phyloP scores from a whole-genome alignment of 495 filamentous ascomycete genomes.

The Aspergillus olivimuriae region DNA sequence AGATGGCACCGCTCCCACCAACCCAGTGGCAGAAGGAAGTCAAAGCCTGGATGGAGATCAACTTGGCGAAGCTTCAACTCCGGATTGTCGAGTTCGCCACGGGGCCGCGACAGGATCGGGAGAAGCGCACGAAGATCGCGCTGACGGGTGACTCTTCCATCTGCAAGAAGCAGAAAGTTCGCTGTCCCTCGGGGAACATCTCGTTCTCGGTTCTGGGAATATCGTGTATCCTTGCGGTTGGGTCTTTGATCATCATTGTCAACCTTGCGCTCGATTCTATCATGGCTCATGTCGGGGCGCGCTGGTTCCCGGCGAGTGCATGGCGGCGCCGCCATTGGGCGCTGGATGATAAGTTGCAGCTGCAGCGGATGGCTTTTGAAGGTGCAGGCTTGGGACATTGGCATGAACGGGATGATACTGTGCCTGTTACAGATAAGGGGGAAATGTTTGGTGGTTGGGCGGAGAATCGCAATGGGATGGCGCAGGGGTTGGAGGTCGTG shows the following conservation, averaged over 20 bases:
- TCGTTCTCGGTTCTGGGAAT: background rate
- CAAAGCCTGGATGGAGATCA: slow-evolving; percentile 16
- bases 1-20: slow-evolving; percentile 9
- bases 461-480: background rate
- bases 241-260: background rate
- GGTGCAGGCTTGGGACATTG: background rate
- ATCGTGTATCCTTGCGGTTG: background rate
- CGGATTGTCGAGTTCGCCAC: slow-evolving; percentile 18
- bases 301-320: background rate
- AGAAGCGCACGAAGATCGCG: background rate
- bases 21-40: slow-evolving; percentile 31
- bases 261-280: background rate
- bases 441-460: background rate
- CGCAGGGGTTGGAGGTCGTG: background rate
- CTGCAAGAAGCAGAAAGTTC: background rate
- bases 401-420: background rate
- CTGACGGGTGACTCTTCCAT: background rate
- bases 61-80: slow-evolving; percentile 20
- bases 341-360: background rate
- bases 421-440: background rate
- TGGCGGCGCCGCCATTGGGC: background rate
- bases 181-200: background rate
- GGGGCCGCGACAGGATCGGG: slow-evolving; percentile 8
- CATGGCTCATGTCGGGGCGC: background rate
- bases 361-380: background rate